phyloP scores from a whole-genome alignment of 148 eudicot genomes.

The Camellia granthamiana region DNA sequence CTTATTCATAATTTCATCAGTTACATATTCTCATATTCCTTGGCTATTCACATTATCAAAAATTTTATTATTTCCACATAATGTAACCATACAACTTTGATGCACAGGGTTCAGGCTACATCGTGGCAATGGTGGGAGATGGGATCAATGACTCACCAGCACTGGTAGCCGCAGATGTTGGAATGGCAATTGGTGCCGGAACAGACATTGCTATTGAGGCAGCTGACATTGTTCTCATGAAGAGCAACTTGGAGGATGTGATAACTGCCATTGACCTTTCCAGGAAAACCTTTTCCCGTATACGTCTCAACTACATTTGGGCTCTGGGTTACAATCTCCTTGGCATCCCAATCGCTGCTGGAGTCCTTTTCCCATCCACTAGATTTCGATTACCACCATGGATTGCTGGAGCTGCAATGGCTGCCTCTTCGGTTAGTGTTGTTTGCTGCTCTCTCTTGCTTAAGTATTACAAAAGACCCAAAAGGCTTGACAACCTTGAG shows the following conservation, averaged over 20 bases:
- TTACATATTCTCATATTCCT: not conserved
- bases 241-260: constrained; percentile 82
- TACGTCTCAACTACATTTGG: constrained; percentile 61
- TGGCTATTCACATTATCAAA: not conserved
- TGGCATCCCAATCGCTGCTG: no score
- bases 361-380: constrained; percentile 57
- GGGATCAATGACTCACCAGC: constrained; percentile 98
- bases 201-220: constrained; percentile 93
- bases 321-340: no score
- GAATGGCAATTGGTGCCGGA: constrained; percentile 37
- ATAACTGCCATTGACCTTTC: constrained; percentile 92
- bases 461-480: constrained; percentile 76
- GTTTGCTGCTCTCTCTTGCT: constrained; percentile 90
- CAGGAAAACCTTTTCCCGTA: constrained; percentile 72
- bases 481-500: constrained; percentile 50
- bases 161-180: constrained; percentile 94
- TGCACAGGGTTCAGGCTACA: constrained; percentile 61
- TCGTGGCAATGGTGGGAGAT: constrained; percentile 96
- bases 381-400: constrained; percentile 91
- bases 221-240: constrained; percentile 92
- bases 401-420: constrained; percentile 99
- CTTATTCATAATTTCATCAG: not conserved
- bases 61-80: not conserved
- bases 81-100: not conserved
- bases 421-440: constrained; percentile 94